Conservation (phyloP, 192 early-diverging fungal species). For the Podila minutissima region DNA sequence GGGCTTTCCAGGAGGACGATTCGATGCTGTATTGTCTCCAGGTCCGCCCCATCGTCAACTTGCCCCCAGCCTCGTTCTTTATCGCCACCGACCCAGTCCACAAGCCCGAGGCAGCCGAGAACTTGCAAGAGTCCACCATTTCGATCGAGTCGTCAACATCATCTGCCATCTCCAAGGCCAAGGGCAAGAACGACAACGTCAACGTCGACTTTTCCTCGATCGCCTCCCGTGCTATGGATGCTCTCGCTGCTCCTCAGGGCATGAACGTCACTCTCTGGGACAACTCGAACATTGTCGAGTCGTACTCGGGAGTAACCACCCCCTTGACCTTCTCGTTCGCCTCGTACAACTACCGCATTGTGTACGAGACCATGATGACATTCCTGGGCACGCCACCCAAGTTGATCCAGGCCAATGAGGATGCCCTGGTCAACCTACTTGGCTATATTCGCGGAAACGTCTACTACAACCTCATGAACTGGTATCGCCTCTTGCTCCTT, state of each 20-base stretch:
- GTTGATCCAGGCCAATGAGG: constrained; percentile 30
- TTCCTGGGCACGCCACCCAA: constrained; percentile 46
- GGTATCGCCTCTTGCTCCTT: constrained; percentile 41
- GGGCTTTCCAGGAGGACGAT: constrained; percentile 46
- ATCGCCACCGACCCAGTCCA: constrained; percentile 22
- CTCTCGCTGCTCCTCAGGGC: constrained; percentile 43
- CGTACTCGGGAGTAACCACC: constrained; percentile 47
- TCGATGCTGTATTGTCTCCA: constrained; percentile 40
- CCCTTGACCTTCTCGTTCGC: constrained; percentile 47
- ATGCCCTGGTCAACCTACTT: constrained; percentile 38
- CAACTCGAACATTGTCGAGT: constrained; percentile 52
- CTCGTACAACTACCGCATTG: constrained; percentile 48
- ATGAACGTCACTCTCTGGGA: constrained; percentile 49
- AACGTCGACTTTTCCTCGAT: constrained; percentile 28
- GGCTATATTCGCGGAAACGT: constrained; percentile 48
- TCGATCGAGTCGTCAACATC: not conserved
- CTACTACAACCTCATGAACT: constrained; percentile 53
- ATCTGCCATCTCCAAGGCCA: constrained; percentile 7
- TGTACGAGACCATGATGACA: constrained; percentile 44
- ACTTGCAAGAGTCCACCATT: not conserved
- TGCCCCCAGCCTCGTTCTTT: constrained; percentile 42
- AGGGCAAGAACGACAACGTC: constrained; percentile 16
- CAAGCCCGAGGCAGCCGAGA: constrained; percentile 20
- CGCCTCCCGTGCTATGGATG: constrained; percentile 32
- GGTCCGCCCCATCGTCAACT: constrained; percentile 46